Percentiles rank a stretch among this genome's conserved stretches.
Conservation (phyloP, 1,284 basidiomycete species). For the Ganoderma lucidum region DNA sequence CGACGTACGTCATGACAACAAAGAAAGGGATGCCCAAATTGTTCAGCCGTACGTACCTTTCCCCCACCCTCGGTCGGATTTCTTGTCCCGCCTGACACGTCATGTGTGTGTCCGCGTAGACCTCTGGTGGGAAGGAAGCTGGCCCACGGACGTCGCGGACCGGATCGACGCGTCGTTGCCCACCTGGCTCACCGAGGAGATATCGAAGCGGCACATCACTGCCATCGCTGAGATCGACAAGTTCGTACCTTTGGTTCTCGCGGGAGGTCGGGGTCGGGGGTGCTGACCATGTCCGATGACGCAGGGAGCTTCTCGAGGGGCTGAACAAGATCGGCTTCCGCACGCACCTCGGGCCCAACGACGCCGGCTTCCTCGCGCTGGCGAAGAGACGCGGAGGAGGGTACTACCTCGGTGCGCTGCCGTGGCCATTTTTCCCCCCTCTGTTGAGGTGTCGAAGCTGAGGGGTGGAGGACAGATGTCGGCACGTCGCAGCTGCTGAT, state of each 20-base stretch:
- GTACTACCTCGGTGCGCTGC: slow-evolving; percentile 51
- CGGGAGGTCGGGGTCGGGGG: not conserved
- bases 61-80: not conserved
- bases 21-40: slow-evolving; percentile 51
- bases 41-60: slow-evolving; percentile 42
- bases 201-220: slow-evolving; percentile 55
- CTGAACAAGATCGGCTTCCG: slow-evolving; percentile 69
- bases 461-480: slow-evolving; percentile 50
- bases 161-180: slow-evolving; percentile 60
- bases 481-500: slow-evolving; percentile 51
- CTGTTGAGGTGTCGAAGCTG: not conserved
- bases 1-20: slow-evolving; percentile 68
- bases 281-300: not conserved
- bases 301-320: slow-evolving; percentile 61
- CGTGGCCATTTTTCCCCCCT: not conserved
- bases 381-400: slow-evolving; percentile 48
- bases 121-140: slow-evolving; percentile 59
- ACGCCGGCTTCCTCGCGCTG: slow-evolving; percentile 57
- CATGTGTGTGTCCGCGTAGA: slow-evolving; percentile 40
- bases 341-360: slow-evolving; percentile 60
- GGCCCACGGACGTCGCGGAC: slow-evolving; percentile 60
- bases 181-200: slow-evolving; percentile 50
- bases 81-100: not conserved
- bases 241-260: not conserved
- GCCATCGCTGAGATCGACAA: not conserved